Percentiles rank a stretch among this genome's conserved stretches.
Conservation (phyloP, 352 stramenopile species). For the Phytophthora fragariae region DNA sequence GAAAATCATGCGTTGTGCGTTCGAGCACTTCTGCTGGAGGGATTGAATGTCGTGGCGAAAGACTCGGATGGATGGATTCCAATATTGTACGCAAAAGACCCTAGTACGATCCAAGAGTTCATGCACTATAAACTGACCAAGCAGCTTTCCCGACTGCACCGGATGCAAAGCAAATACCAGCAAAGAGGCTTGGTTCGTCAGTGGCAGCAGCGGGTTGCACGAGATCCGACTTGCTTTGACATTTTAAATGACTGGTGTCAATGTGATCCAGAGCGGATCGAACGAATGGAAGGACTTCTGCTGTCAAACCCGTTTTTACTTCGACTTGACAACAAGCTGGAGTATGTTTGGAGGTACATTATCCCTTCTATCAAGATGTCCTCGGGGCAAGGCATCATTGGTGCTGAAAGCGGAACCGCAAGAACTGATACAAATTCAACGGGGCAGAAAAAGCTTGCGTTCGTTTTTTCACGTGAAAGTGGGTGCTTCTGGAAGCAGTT, state of each 20-base stretch:
- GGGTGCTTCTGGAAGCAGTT: conserved; percentile 64
- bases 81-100: conserved; percentile 44
- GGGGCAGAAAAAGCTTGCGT: conserved; percentile 43
- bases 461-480: conserved; percentile 40
- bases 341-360: conserved; percentile 52
- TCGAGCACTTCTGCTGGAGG: conserved; percentile 46
- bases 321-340: conserved; percentile 74
- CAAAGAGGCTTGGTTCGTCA: conserved; percentile 52
- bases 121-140: conserved; percentile 66
- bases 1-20: conserved; percentile 42
- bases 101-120: conserved; percentile 51
- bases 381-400: conserved; percentile 6
- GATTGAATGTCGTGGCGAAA: conserved; percentile 51
- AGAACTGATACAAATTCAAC: background rate
- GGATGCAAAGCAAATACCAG: conserved; percentile 56
- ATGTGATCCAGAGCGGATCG: conserved; percentile 50
- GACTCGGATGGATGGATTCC: conserved; percentile 62
- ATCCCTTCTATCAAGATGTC: conserved; percentile 44
- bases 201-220: conserved; percentile 54
- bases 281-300: conserved; percentile 62
- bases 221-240: conserved; percentile 55
- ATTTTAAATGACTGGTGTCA: conserved; percentile 82
- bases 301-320: conserved; percentile 57
- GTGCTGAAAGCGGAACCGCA: conserved; percentile 12
- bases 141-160: conserved; percentile 61